Evolutionary conservation across 2,329 filamentous ascomycete genomes (phyloP), one percentile per base, ranked within the genome.

Genomic region (Aspergillus jensenii): DNA sequence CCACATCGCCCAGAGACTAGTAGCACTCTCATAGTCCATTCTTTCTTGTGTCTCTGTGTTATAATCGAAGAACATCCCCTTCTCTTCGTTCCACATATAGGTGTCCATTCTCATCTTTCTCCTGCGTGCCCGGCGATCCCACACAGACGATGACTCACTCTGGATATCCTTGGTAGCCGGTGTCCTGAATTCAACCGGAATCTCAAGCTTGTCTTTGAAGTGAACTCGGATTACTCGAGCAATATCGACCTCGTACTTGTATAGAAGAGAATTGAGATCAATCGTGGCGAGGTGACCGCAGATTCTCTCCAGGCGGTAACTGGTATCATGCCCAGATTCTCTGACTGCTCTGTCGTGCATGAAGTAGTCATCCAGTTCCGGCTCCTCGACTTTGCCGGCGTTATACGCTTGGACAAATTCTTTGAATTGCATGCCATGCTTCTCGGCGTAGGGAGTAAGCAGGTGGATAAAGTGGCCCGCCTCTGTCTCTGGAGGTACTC

Each of bases 51-150:
- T 90, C 61, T 84, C 87, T 0, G 91, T 96, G 78, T 99, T 84
- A 75, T 98, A 99, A 77, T 99, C 95, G 71, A 98, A 98, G 81
- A 91, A 99, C 90, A 98, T 96, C 58, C 93, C 93, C 72, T 90
- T 87, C 65, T 90, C 82, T 65, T 93, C 89, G 71, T 96, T 90
- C 95, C 95, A 99, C 73, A 96, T 86, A 70, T 95, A 91, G 78
- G 92, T 95, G 76, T 98, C 90, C 67, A 98, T 95, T 8, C 87
- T 87, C 65, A 88, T 81, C 81, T 95, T 93, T 68, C 95, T 87
- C 68, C 87, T 86, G 78, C 89, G 90, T 47, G 92, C 91, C 40
- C 92, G 89, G 41, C 93, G 90, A 72, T 97, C 93, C 95, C 95
- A 99, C 48, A 85, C 81, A 0, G 92, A 88, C 1, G 93, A 97